phyloP scores from a whole-genome alignment of 2,329 filamentous ascomycete genomes.

The Alternaria incomplexa region DNA sequence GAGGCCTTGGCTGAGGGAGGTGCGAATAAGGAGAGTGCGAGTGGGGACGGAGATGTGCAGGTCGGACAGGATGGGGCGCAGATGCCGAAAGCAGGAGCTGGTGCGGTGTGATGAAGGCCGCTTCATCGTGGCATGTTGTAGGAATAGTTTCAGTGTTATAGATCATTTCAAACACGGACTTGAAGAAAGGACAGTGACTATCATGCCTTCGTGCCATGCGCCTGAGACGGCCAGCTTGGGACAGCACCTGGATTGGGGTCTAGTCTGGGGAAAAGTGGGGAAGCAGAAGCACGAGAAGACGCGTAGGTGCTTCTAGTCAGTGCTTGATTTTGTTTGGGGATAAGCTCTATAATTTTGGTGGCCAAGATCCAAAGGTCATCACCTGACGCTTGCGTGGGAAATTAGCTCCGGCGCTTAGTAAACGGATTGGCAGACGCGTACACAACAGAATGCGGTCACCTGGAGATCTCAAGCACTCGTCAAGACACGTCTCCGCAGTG shows the following conservation, averaged over 20 bases:
- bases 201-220: not conserved
- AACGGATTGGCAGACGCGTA: not conserved
- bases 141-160: not conserved
- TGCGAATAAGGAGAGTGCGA: not conserved
- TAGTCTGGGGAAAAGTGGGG: not conserved
- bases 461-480: not conserved
- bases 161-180: not conserved
- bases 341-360: not conserved
- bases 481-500: not conserved
- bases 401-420: not conserved
- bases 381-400: not conserved
- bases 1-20: constrained; percentile 17
- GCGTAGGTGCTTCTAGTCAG: not conserved
- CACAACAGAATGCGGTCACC: not conserved
- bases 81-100: constrained; percentile 21
- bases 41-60: constrained; percentile 19
- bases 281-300: not conserved
- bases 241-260: not conserved
- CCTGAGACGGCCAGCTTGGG: not conserved
- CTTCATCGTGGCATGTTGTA: not conserved
- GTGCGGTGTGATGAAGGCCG: constrained; percentile 27
- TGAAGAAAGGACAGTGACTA: not conserved
- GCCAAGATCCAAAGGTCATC: not conserved
- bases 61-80: constrained; percentile 29
- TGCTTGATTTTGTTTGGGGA: not conserved